phyloP scores from a whole-genome alignment of 768 basidiomycete genomes.

The Ramaria sp. region DNA sequence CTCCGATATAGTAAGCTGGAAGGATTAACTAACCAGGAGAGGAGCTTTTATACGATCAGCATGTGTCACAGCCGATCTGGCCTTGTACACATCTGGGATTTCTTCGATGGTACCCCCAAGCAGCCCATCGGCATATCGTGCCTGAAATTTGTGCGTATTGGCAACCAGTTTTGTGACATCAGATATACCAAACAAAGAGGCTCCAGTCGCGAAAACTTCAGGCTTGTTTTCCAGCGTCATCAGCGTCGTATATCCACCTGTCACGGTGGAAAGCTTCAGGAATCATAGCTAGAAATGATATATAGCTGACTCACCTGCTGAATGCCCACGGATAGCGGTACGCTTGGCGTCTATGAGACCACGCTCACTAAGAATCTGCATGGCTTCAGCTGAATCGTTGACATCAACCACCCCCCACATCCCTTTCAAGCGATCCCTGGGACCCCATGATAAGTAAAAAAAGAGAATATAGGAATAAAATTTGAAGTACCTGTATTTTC shows the following conservation, averaged over 20 bases:
- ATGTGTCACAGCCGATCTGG: conserved; percentile 52
- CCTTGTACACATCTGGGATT: conserved; percentile 45
- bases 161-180: conserved; percentile 45
- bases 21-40: conserved; percentile 39
- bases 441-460: not conserved
- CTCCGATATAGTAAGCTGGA: not conserved
- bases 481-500: conserved; percentile 16
- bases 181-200: conserved; percentile 58
- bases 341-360: conserved; percentile 51
- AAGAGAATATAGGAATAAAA: not conserved
- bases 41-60: conserved; percentile 52
- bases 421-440: conserved; percentile 40
- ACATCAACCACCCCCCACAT: conserved; percentile 72
- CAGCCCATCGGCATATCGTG: conserved; percentile 45
- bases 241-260: conserved; percentile 61
- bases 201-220: conserved; percentile 44
- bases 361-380: conserved; percentile 26
- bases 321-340: conserved; percentile 58
- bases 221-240: conserved; percentile 21
- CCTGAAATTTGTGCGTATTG: conserved; percentile 67
- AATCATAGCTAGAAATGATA: not conserved
- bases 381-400: conserved; percentile 51
- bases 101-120: conserved; percentile 47
- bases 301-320: conserved; percentile 23
- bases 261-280: not conserved